These are phyloP conservation scores for Boletellus emodensis DNA, from an alignment of 768 basidiomycete genomes.

Conservation along the genomic window DNA sequence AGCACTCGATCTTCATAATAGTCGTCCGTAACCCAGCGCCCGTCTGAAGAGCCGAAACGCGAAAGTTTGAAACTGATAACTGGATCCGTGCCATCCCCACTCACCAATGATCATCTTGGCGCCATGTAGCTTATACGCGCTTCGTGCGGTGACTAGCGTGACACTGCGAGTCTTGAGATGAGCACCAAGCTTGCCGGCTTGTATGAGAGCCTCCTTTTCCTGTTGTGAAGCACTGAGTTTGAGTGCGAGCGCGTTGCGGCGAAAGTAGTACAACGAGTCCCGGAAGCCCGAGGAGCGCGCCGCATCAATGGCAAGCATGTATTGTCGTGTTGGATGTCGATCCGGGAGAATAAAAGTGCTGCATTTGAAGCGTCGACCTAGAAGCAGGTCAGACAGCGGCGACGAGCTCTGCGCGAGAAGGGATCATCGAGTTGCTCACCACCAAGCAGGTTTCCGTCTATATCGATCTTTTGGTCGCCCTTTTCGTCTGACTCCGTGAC, in stretches of 20 bases:
- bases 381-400: neutral
- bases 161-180: constrained; percentile 90
- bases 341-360: constrained; percentile 83
- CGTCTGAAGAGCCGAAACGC: constrained; percentile 50
- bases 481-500: constrained; percentile 77
- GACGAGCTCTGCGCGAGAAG: neutral
- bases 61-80: neutral
- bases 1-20: constrained; percentile 88
- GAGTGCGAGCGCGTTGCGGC: constrained; percentile 83
- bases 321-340: constrained; percentile 78
- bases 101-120: constrained; percentile 83
- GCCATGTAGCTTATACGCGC: constrained; percentile 92
- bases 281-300: constrained; percentile 94
- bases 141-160: constrained; percentile 88
- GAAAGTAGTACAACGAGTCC: constrained; percentile 97
- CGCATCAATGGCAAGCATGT: constrained; percentile 97
- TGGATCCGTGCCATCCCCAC: constrained; percentile 20
- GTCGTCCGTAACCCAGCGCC: constrained; percentile 90
- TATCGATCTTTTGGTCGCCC: constrained; percentile 91
- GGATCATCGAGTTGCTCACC: constrained; percentile 46
- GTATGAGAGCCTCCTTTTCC: constrained; percentile 92
- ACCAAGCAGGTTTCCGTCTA: constrained; percentile 75
- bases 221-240: constrained; percentile 86
- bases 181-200: constrained; percentile 79
- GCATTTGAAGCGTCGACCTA: constrained; percentile 87